These are phyloP conservation scores for Pyropia haitanensis DNA, from an alignment of 23 red algal genomes.

Conservation along the genomic window DNA sequence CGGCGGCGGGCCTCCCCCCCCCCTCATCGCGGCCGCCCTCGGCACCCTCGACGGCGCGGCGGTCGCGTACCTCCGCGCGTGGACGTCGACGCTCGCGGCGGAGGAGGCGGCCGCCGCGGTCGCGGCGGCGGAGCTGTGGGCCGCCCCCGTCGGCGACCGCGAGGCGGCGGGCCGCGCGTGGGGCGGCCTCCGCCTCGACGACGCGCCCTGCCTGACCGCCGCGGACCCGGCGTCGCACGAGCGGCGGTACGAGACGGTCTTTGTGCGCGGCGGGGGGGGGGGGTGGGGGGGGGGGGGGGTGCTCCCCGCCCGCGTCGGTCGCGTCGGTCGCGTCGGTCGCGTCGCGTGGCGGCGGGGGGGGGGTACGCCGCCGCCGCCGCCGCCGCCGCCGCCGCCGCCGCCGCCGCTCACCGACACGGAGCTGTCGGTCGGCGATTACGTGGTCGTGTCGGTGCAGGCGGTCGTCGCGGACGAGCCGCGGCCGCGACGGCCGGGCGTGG, in stretches of 20 bases:
- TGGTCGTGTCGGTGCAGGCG: conserved; percentile 45
- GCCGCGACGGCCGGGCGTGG: too few species aligned
- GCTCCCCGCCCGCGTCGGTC: too few species aligned
- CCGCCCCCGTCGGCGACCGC: conserved; percentile 17
- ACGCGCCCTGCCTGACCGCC: too few species aligned
- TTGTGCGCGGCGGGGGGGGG: too few species aligned
- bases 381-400: background rate
- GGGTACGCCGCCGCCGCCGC: background rate
- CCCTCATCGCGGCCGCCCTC: too few species aligned
- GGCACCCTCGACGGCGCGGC: too few species aligned
- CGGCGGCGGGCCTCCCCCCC: too few species aligned
- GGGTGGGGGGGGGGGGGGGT: too few species aligned
- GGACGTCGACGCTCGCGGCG: conserved; percentile 14
- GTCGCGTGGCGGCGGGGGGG: conserved; percentile 1
- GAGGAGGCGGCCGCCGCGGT: conserved; percentile 29
- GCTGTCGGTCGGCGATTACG: conserved; percentile 44
- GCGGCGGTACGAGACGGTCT: too few species aligned
- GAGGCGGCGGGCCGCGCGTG: conserved; percentile 23
- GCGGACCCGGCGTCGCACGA: too few species aligned
- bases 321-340: background rate
- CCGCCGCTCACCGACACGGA: conserved; percentile 7
- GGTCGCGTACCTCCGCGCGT: conserved; percentile 26
- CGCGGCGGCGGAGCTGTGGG: conserved; percentile 43
- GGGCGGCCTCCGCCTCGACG: background rate
- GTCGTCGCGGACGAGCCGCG: background rate